phyloP scores from a whole-genome alignment of 169 alveolate genomes.

The Blepharisma undulans region DNA sequence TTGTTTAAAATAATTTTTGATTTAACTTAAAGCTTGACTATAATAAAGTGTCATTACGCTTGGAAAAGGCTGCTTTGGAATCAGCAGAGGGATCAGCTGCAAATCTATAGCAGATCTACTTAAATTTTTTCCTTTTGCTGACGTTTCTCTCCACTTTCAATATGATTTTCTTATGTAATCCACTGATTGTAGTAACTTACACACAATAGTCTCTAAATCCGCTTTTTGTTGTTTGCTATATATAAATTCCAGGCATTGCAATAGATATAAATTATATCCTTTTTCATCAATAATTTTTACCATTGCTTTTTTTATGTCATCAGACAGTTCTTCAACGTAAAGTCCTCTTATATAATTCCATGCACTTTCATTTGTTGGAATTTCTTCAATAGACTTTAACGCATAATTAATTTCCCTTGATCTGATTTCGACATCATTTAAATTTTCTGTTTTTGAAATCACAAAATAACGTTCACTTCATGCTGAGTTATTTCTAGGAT shows the following conservation, averaged over 20 bases:
- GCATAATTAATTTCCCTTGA: constrained; percentile 33
- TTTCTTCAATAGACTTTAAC: constrained; percentile 40
- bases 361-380: constrained; percentile 64
- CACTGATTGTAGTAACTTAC: not conserved
- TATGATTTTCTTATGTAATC: constrained; percentile 21
- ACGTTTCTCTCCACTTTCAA: constrained; percentile 28
- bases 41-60: not conserved
- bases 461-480: constrained; percentile 71
- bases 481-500: constrained; percentile 65
- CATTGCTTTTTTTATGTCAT: not conserved
- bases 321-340: not conserved
- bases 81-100: not conserved
- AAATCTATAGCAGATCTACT: not conserved
- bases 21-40: not conserved
- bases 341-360: constrained; percentile 69
- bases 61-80: not conserved
- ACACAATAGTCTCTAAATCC: not conserved
- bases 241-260: not conserved
- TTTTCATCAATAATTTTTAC: not conserved
- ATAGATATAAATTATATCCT: not conserved
- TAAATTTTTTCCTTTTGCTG: not conserved
- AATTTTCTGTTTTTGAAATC: not conserved
- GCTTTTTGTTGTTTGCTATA: not conserved
- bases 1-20: too few relatives aligned
- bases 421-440: constrained; percentile 13